Evolutionary conservation across 768 basidiomycete genomes (phyloP).

Genomic region (Hirschioporus abietinus): DNA sequence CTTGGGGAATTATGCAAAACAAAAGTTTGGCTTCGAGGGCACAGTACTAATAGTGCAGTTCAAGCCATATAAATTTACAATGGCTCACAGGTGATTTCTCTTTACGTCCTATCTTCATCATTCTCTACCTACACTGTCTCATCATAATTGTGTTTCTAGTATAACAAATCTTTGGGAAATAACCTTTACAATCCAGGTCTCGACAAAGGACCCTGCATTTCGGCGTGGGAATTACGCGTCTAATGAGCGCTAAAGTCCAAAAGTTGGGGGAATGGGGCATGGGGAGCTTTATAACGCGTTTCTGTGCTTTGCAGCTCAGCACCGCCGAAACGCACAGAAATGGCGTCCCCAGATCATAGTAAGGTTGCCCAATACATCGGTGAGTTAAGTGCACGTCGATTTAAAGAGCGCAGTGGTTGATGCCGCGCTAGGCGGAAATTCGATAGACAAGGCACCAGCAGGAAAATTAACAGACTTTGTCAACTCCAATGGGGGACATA

Average conservation of each 20-base stretch:
- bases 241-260: background rate
- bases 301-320: background rate
- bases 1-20: too few relatives aligned
- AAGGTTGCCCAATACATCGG: slow-evolving; percentile 64
- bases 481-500: slow-evolving; percentile 86
- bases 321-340: slow-evolving; percentile 10
- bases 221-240: background rate
- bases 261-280: background rate
- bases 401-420: slow-evolving; percentile 11
- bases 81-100: too few relatives aligned
- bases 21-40: too few relatives aligned
- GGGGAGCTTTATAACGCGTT: background rate
- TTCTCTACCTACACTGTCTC: too few relatives aligned
- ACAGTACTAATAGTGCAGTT: too few relatives aligned
- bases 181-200: background rate
- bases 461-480: slow-evolving; percentile 89
- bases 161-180: too few relatives aligned
- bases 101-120: too few relatives aligned
- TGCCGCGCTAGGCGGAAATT: slow-evolving; percentile 73
- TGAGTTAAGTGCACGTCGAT: slow-evolving; percentile 21
- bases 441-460: slow-evolving; percentile 75
- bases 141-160: too few relatives aligned
- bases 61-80: too few relatives aligned
- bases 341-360: slow-evolving; percentile 45
- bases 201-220: background rate